Percentiles rank a stretch among this genome's conserved stretches.
Conservation (phyloP, 352 stramenopile species). For the Blastocystis sp. region DNA sequence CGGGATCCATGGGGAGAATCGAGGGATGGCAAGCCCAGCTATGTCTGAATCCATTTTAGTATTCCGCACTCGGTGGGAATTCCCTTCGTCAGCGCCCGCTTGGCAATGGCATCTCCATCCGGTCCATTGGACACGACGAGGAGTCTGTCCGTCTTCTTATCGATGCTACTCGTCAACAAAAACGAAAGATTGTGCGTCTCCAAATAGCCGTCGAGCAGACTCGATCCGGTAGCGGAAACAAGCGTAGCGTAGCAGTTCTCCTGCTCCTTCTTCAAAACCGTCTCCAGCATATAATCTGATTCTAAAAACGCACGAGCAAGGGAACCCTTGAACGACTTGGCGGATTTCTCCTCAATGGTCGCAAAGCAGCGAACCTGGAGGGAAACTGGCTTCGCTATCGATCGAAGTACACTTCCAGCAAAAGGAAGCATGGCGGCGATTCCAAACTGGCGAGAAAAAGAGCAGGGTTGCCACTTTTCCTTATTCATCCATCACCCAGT, state of each 20-base stretch:
- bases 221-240: slow-evolving; percentile 38
- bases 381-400: not conserved
- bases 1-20: slow-evolving; percentile 30
- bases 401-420: not conserved
- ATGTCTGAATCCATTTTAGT: not conserved
- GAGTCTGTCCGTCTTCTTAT: slow-evolving; percentile 31
- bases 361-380: not conserved
- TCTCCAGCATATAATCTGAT: slow-evolving; percentile 39
- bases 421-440: slow-evolving; percentile 14
- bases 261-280: slow-evolving; percentile 1
- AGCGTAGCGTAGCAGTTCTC: slow-evolving; percentile 26
- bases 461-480: not conserved
- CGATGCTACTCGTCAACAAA: slow-evolving; percentile 1
- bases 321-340: not conserved
- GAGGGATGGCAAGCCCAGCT: slow-evolving; percentile 48
- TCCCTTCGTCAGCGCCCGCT: slow-evolving; percentile 17
- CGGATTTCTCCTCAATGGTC: not conserved
- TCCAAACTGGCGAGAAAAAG: not conserved
- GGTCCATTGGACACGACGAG: slow-evolving; percentile 55
- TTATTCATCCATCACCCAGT: not conserved
- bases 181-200: not conserved
- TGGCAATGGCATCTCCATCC: slow-evolving; percentile 45
- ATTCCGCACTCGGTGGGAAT: not conserved
- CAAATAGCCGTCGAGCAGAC: slow-evolving; percentile 56
- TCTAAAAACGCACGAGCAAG: not conserved